Evolutionary conservation across 176 grass and related monocot species (phyloP), one percentile per base, ranked within the genome.

Genomic region (Elaeis guineensis): DNA sequence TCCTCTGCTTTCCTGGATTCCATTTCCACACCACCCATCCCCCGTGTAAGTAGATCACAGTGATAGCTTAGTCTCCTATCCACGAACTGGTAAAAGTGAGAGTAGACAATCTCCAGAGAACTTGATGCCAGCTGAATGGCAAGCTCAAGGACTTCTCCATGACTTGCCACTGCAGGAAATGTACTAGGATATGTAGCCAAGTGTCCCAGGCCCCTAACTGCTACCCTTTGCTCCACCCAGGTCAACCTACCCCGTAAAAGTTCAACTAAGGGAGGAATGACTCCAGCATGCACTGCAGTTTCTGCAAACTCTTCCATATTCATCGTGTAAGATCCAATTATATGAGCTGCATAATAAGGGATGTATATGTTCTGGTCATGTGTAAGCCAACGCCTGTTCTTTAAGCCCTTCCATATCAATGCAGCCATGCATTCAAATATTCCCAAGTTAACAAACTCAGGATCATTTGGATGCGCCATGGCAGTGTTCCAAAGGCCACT

Each of bases 311-410:
- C 93, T 64, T 92, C 93, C 89, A 98, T 87, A 80, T 98, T 98
- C 93, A 98, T 98, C n/a, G 93, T 92, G 53, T 98, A 98, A 3
- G 93, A 98, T 61, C 93, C 93, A 76, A 98, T 98, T 75, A 98
- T 82, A 62, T 98, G 93, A 9, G 93, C 93, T 21, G 87, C 93
- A 65, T 98, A 98, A 73, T 98, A 98, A 3, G 93, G 93, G 63
- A 98, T 81, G 64, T 98, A 98, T 51, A 98, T 90, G 69, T 98
- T 98, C 75, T 98, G 93, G 71, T 98, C 93, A 73, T 92, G 84
- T 29, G 81, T 80, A 72, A 98, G 87, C 93, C 93, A 98, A 21
- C 84, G 93, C 66, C 93, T 79, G 26, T 98, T 98, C 86, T 98
- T 98, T 54, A 98, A 77, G 23, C 93, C 93, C 66, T 98, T 98